These are phyloP conservation scores for Carex myosuroides DNA, from an alignment of 176 grass and related monocot species.

Conservation along the genomic window DNA sequence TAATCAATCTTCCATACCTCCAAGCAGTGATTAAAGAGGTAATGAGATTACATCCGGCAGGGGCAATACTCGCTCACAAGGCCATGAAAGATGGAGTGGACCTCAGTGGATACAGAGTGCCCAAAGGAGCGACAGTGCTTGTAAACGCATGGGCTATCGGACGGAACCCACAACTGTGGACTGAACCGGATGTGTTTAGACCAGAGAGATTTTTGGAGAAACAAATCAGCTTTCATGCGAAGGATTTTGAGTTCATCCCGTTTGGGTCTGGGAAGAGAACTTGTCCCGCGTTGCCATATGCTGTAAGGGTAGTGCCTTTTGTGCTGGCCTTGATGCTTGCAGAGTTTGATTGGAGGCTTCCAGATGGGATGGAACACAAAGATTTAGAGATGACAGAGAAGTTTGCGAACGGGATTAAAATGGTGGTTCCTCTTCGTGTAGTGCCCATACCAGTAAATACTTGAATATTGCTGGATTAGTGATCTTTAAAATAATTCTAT, in stretches of 20 bases:
- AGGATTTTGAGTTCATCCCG: slow-evolving; percentile 35
- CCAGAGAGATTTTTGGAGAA: slow-evolving; percentile 39
- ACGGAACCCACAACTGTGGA: slow-evolving; percentile 39
- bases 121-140: slow-evolving; percentile 23
- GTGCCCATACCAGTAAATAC: slow-evolving; percentile 13
- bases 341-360: slow-evolving; percentile 45
- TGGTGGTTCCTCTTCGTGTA: slow-evolving; percentile 36
- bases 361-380: slow-evolving; percentile 28
- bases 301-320: slow-evolving; percentile 30
- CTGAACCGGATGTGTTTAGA: slow-evolving; percentile 29
- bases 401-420: slow-evolving; percentile 29
- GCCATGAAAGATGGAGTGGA: slow-evolving; percentile 23
- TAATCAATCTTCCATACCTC: slow-evolving; percentile 36
- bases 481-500: background rate
- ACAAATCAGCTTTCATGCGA: slow-evolving; percentile 24
- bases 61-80: slow-evolving; percentile 39
- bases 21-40: slow-evolving; percentile 53
- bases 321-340: slow-evolving; percentile 36
- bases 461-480: background rate
- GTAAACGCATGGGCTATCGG: slow-evolving; percentile 45
- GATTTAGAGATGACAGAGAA: slow-evolving; percentile 40
- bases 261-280: slow-evolving; percentile 46
- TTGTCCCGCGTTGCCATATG: slow-evolving; percentile 49
- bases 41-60: slow-evolving; percentile 48
- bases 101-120: slow-evolving; percentile 35